These are phyloP conservation scores for Zygoascus tannicola DNA, from an alignment of 805 yeast genomes.

Conservation along the genomic window DNA sequence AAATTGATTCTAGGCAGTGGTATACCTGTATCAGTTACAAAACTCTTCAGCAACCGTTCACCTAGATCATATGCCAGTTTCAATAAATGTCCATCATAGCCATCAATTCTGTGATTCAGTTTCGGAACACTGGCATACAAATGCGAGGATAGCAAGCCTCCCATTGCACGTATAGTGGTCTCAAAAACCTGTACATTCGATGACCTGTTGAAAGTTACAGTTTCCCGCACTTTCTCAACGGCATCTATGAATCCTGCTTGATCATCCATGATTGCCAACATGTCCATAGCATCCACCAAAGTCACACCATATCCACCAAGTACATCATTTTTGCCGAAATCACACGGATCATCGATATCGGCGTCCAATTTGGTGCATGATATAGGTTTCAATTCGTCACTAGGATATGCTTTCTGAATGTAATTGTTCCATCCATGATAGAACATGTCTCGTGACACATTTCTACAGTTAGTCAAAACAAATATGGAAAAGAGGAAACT, in stretches of 20 bases:
- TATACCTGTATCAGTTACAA: slow-evolving; percentile 47
- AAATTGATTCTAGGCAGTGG: slow-evolving; percentile 79
- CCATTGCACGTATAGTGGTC: slow-evolving; percentile 69
- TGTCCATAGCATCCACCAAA: slow-evolving; percentile 68
- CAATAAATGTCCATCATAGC: slow-evolving; percentile 66
- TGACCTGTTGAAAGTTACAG: slow-evolving; percentile 51
- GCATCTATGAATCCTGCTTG: slow-evolving; percentile 43
- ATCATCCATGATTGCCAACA: slow-evolving; percentile 65
- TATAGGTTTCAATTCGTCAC: slow-evolving; percentile 67
- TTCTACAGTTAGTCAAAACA: slow-evolving; percentile 5
- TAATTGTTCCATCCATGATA: slow-evolving; percentile 70
- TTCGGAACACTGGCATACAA: slow-evolving; percentile 48
- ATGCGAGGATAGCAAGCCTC: slow-evolving; percentile 75
- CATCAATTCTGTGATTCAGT: slow-evolving; percentile 33
- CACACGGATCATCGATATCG: slow-evolving; percentile 43
- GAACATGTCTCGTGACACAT: slow-evolving; percentile 50
- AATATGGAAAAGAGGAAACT: no score
- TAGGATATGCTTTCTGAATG: slow-evolving; percentile 62
- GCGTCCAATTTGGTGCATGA: slow-evolving; percentile 62
- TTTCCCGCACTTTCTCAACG: slow-evolving; percentile 34
- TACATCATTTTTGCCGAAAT: slow-evolving; percentile 66
- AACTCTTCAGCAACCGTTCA: slow-evolving; percentile 58
- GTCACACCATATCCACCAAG: slow-evolving; percentile 78
- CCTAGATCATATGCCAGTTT: slow-evolving; percentile 70
- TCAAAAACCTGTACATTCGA: slow-evolving; percentile 78